phyloP scores from a whole-genome alignment of 805 yeast species.

The Candida bentonensis region DNA sequence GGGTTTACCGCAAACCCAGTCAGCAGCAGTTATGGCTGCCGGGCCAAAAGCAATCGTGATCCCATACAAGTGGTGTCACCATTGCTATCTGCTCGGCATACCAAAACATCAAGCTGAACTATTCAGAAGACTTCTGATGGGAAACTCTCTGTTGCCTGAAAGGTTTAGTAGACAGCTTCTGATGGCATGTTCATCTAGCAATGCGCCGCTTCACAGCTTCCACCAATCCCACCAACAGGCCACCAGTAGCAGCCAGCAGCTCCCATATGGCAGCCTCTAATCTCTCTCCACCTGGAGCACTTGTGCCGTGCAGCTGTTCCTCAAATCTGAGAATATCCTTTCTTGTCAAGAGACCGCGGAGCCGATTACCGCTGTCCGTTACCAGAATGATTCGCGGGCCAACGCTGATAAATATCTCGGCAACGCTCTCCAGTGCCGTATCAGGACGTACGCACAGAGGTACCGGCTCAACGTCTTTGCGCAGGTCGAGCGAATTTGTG shows the following conservation, averaged over 20 bases:
- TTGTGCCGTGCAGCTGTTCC: slow-evolving; percentile 1
- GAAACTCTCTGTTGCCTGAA: too few species aligned
- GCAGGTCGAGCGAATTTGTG: slow-evolving; percentile 4
- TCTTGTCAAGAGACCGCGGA: slow-evolving; percentile 63
- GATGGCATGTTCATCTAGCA: too few species aligned
- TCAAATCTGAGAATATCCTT: slow-evolving; percentile 37
- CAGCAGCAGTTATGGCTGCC: too few species aligned
- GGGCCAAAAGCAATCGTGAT: too few species aligned
- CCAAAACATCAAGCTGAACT: too few species aligned
- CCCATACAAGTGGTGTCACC: too few species aligned
- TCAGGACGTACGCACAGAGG: slow-evolving; percentile 46
- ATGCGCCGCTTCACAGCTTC: too few species aligned
- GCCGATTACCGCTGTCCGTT: slow-evolving; percentile 41
- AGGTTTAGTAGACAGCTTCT: too few species aligned
- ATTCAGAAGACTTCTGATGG: too few species aligned
- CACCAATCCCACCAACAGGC: too few species aligned
- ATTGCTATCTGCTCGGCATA: too few species aligned
- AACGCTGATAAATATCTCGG: slow-evolving; percentile 56
- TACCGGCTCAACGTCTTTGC: slow-evolving; percentile 23
- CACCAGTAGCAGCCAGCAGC: neutral
- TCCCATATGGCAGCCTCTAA: slow-evolving; percentile 11
- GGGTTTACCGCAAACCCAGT: too few species aligned
- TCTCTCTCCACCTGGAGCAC: slow-evolving; percentile 10
- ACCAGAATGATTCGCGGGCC: slow-evolving; percentile 71
- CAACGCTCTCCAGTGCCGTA: slow-evolving; percentile 44